These are phyloP conservation scores for Alternaria angustiovoidea DNA, from an alignment of 2,329 filamentous ascomycete genomes.

Conservation along the genomic window DNA sequence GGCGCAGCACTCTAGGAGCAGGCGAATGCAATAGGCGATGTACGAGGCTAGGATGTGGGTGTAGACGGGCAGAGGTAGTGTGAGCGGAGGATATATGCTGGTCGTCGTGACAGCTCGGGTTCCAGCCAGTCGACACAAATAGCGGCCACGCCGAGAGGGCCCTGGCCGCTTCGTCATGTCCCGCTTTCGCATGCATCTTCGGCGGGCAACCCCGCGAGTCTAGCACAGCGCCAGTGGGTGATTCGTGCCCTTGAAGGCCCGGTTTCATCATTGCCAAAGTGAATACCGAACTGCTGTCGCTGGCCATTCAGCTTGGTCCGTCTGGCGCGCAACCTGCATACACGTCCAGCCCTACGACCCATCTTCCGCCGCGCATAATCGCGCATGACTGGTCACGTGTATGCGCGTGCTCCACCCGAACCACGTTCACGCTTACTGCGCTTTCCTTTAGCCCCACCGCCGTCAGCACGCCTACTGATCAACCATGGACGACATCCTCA, in stretches of 20 bases:
- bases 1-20: slow-evolving; percentile 12
- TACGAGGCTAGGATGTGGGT: not conserved
- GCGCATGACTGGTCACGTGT: slow-evolving; percentile 12
- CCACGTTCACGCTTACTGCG: not conserved
- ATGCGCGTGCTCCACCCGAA: slow-evolving; percentile 16
- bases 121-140: slow-evolving; percentile 10
- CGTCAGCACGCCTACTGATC: not conserved
- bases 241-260: slow-evolving; percentile 4
- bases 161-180: slow-evolving; percentile 16
- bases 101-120: slow-evolving; percentile 14
- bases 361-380: slow-evolving; percentile 14
- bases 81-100: slow-evolving; percentile 10
- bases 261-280: not conserved
- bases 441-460: not conserved
- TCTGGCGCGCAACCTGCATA: slow-evolving; percentile 32
- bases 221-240: slow-evolving; percentile 10
- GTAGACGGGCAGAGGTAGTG: not conserved
- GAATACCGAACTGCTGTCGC: slow-evolving; percentile 18
- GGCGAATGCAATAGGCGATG: not conserved
- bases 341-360: slow-evolving; percentile 20
- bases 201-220: slow-evolving; percentile 13
- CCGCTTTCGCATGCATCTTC: slow-evolving; percentile 8
- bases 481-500: slow-evolving; percentile 55
- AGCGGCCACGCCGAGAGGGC: slow-evolving; percentile 17
- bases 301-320: slow-evolving; percentile 33